Conservation (phyloP, 345 rosid species). For the Eucalyptus caleyi region DNA sequence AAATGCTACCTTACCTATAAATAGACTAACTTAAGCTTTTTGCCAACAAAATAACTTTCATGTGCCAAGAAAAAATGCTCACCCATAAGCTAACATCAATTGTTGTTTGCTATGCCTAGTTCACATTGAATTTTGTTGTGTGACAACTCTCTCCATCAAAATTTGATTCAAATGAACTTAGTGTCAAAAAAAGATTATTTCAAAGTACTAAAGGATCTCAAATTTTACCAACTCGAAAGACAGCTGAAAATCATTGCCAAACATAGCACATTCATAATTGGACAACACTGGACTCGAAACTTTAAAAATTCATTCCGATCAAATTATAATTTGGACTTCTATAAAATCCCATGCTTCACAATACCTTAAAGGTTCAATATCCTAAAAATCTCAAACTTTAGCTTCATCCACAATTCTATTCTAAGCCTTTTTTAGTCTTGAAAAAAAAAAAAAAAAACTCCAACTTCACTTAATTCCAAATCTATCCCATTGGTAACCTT, state of each 20-base stretch:
- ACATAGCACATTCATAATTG: too few species aligned
- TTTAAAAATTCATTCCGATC: too few species aligned
- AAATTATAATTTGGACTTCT: not conserved
- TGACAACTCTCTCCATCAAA: not conserved
- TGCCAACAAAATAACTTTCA: not conserved
- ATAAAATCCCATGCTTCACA: not conserved
- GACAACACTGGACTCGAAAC: not conserved
- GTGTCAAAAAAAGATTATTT: too few species aligned
- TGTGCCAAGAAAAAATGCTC: not conserved
- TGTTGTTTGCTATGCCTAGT: not conserved
- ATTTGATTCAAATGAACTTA: not conserved
- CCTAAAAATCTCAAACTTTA: fast-evolving
- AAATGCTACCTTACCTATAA: not conserved
- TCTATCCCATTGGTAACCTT: too few species aligned
- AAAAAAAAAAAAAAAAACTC: too few species aligned
- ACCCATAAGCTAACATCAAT: not conserved
- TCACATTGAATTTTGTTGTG: too few species aligned
- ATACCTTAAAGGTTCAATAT: not conserved
- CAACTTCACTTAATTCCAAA: too few species aligned
- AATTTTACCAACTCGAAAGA: fast-evolving
- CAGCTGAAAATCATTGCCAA: fast-evolving
- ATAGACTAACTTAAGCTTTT: not conserved
- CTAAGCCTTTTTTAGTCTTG: too few species aligned
- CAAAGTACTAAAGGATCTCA: too few species aligned
- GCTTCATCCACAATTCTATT: too few species aligned